Conservation (phyloP, 768 basidiomycete species). For the Filobasidium wieringae region DNA sequence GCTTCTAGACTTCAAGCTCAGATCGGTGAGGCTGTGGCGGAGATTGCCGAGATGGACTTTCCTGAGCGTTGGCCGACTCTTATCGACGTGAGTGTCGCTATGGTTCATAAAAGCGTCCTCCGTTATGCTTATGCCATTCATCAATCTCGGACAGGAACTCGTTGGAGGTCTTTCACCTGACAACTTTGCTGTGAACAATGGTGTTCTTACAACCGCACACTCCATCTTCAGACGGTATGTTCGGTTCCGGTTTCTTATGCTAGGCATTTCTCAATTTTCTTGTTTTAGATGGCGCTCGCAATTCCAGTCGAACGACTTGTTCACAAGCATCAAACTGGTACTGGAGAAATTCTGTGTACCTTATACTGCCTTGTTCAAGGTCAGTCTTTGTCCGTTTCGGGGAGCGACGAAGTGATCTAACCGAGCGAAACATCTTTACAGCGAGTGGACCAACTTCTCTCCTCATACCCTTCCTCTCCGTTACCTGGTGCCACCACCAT, state of each 20-base stretch:
- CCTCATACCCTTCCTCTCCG: slow-evolving; percentile 28
- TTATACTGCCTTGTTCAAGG: slow-evolving; percentile 69
- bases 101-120: not conserved
- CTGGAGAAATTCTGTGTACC: slow-evolving; percentile 68
- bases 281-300: slow-evolving; percentile 70
- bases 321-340: slow-evolving; percentile 81
- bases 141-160: slow-evolving; percentile 55
- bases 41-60: slow-evolving; percentile 86
- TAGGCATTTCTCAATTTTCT: not conserved
- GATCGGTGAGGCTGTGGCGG: slow-evolving; percentile 81
- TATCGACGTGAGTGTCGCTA: slow-evolving; percentile 59
- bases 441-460: slow-evolving; percentile 42
- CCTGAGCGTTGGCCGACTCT: slow-evolving; percentile 77
- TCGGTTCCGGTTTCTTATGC: not conserved
- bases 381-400: too few relatives aligned
- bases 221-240: slow-evolving; percentile 61
- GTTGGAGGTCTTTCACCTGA: slow-evolving; percentile 65
- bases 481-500: slow-evolving; percentile 38
- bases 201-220: slow-evolving; percentile 85
- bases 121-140: not conserved
- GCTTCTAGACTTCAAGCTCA: slow-evolving; percentile 49
- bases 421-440: too few relatives aligned
- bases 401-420: too few relatives aligned
- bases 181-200: slow-evolving; percentile 74
- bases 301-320: slow-evolving; percentile 75